Base-by-base conservation (phyloP, 306 rosid species). In the Sphenostylis stenocarpa region DNA sequence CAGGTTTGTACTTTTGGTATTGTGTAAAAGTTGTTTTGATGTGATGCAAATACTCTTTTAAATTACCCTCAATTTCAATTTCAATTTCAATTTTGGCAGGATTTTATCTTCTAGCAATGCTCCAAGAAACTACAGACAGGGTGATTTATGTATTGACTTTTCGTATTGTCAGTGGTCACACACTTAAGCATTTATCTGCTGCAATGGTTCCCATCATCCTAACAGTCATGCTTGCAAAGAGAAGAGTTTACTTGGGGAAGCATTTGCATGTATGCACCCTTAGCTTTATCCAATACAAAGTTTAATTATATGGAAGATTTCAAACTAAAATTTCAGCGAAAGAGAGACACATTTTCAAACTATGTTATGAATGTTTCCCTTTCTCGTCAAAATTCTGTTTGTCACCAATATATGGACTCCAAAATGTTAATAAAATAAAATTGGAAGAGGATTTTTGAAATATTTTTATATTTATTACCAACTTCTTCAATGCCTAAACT, bases 181-280 rank as follows among this genome's bases (percentile, higher is more conserved):
- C 98, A 10, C 95, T 92, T 39, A 92, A 91, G 93, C 98, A 92
- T 79, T 82, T 94, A 73, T 83, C 91, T 77, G 95, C 97, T 28
- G 93, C 95, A 31, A 82, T 94, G 95, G 92, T 85, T 78, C 97
- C 98, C 76, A 75, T 86, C 83, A 82, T 92, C 85, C 55, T 87
- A 77, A 85, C 95, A 19, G 82, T 94, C 47, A 92, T 94, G 98
- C 98, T 94, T 78, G 96, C 93, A 47, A 92, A 86, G 89, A 90
- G 98, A 79, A 78, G 73, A 39, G 63, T 85, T 76, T 75, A 87
- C 84, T 41, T 58, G 26, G 88, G 70, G 69, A 94, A 91, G 93
- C 85, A 83, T 66, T 65, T 26, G 29, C 84, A 44, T n/a, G 79
- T 67, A 28, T 6, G 72, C 29, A 51, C 57, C 11, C 26, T 57